Percentiles rank a stretch among this genome's conserved stretches.
Evolutionary conservation across 176 grass and related monocot genomes (phyloP).

Genomic region (Eremochloa ophiuroides): DNA sequence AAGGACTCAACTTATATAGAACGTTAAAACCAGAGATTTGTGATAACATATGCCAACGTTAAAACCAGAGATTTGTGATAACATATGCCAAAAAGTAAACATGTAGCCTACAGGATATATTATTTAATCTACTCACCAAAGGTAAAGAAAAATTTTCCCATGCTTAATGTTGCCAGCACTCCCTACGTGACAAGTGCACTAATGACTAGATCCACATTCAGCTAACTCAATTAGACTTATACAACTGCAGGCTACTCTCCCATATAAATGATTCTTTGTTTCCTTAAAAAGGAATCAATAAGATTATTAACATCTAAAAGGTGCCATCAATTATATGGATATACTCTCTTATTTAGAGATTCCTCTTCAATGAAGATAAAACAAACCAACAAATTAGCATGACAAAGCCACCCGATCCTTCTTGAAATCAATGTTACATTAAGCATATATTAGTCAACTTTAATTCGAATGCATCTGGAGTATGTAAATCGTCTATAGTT

Average conservation of each 20-base stretch:
- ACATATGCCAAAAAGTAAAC: no score
- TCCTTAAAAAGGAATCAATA: neutral
- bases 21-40: no score
- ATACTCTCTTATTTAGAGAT: neutral
- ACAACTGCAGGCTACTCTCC: neutral
- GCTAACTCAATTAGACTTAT: neutral
- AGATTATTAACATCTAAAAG: neutral
- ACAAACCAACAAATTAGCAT: neutral
- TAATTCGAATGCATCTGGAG: neutral
- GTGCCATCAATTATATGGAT: neutral
- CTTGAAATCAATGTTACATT: neutral
- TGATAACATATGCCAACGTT: no score
- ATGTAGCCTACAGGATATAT: no score
- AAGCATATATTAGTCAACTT: neutral
- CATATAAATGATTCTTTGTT: neutral
- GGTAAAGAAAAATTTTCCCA: neutral
- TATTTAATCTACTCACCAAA: neutral
- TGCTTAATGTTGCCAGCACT: neutral
- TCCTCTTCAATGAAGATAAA: neutral
- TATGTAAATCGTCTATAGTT: neutral
- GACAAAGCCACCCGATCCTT: neutral
- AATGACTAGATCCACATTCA: neutral
- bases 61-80: no score
- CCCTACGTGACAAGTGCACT: neutral
- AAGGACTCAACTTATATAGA: no score